These are phyloP conservation scores for Populus trichocarpa DNA, from an alignment of 441 rosid species.

Conservation along the genomic window DNA sequence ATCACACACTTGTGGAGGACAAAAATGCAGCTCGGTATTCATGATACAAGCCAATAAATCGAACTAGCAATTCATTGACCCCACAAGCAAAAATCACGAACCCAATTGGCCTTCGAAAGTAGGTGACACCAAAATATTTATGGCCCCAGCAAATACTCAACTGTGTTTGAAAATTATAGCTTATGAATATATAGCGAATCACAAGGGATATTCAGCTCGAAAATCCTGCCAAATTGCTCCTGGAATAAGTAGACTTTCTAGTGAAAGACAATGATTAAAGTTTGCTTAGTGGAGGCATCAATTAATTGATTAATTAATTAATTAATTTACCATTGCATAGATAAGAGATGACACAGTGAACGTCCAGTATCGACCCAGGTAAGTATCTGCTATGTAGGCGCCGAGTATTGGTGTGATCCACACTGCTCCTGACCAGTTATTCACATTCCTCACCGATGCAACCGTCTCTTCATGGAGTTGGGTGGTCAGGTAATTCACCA, in stretches of 20 bases:
- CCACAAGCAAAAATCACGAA: slow-evolving; percentile 21
- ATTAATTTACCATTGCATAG: slow-evolving; percentile 52
- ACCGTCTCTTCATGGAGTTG: slow-evolving; percentile 83
- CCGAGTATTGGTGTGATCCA: slow-evolving; percentile 92
- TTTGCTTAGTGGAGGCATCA: not conserved
- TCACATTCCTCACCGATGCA: slow-evolving; percentile 80
- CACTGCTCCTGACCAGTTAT: slow-evolving; percentile 86
- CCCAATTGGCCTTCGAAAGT: slow-evolving; percentile 15
- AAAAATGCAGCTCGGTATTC: slow-evolving; percentile 1
- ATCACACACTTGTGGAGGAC: slow-evolving; percentile 10
- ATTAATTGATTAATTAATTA: not conserved
- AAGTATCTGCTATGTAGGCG: slow-evolving; percentile 87
- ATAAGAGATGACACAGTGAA: slow-evolving; percentile 78
- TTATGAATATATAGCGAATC: slow-evolving; percentile 1
- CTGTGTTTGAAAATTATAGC: slow-evolving; percentile 12
- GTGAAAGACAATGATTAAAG: not conserved
- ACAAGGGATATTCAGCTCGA: not conserved
- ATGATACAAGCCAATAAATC: slow-evolving; percentile 10
- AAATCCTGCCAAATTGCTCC: not conserved
- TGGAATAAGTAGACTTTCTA: not conserved
- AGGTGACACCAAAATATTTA: slow-evolving; percentile 18
- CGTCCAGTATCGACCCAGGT: slow-evolving; percentile 87
- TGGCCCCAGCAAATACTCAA: slow-evolving; percentile 25
- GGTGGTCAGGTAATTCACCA: slow-evolving; percentile 73
- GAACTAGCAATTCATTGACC: slow-evolving; percentile 22